These are phyloP conservation scores for Rhodotorula babjevae DNA, from an alignment of 768 basidiomycete species.

Conservation along the genomic window DNA sequence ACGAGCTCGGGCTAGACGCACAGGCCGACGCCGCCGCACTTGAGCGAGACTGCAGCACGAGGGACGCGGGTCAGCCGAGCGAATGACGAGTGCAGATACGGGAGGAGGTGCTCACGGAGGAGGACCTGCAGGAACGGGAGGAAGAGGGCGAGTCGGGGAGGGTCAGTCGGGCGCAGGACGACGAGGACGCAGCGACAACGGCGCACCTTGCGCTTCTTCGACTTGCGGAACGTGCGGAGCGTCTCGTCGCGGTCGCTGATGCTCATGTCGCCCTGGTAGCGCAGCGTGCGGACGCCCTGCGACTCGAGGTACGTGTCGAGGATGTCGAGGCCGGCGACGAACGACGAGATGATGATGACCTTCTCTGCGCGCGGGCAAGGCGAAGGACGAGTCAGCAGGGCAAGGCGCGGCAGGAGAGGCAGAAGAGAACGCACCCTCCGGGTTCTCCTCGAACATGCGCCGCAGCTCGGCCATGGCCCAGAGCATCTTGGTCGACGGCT, in stretches of 20 bases:
- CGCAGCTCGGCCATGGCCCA: slow-evolving; percentile 23
- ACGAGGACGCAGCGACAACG: no score
- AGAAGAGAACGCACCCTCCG: slow-evolving; percentile 12
- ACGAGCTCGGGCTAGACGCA: background rate
- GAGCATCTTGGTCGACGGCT: slow-evolving; percentile 29
- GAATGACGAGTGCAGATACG: background rate
- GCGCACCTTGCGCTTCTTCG: slow-evolving; percentile 32
- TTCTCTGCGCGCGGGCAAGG: slow-evolving; percentile 39
- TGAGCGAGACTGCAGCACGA: slow-evolving; percentile 44
- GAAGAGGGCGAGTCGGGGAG: background rate
- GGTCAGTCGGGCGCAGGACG: background rate
- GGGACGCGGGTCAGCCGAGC: background rate
- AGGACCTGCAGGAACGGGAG: slow-evolving; percentile 39
- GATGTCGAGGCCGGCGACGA: slow-evolving; percentile 62
- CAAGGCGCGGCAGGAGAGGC: background rate
- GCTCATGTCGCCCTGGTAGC: slow-evolving; percentile 48
- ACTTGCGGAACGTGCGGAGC: slow-evolving; percentile 40
- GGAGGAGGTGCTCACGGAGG: slow-evolving; percentile 28
- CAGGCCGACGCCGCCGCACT: slow-evolving; percentile 48
- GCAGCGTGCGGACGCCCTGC: slow-evolving; percentile 44
- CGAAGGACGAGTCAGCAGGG: background rate
- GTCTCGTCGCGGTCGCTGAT: slow-evolving; percentile 43
- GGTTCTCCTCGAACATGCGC: slow-evolving; percentile 11
- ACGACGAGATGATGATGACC: slow-evolving; percentile 66
- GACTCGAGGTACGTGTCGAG: slow-evolving; percentile 60